Evolutionary conservation across 148 eudicot species (phyloP).

Genomic region (Vaccinium myrtillus): DNA sequence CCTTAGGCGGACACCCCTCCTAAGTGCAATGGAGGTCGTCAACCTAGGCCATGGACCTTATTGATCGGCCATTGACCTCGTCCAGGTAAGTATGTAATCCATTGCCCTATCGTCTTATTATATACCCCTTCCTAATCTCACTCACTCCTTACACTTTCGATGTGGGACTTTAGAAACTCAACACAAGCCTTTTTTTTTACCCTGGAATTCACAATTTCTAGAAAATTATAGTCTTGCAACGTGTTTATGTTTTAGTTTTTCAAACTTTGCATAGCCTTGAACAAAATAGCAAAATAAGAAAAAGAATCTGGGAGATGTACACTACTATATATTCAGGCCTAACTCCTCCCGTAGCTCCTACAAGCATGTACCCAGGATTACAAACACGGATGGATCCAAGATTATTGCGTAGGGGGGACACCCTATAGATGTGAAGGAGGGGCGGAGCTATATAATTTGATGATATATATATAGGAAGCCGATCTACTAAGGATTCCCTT

Average conservation of each 20-base stretch:
- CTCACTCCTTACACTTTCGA: neutral
- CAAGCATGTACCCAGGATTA: neutral
- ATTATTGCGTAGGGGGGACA: too few relatives aligned
- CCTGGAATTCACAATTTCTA: neutral
- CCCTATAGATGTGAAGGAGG: too few relatives aligned
- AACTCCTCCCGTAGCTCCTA: neutral
- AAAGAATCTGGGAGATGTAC: neutral
- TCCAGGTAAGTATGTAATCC: slow-evolving; percentile 62
- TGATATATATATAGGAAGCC: too few relatives aligned
- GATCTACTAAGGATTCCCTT: too few relatives aligned
- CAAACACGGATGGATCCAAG: too few relatives aligned
- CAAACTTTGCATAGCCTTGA: neutral
- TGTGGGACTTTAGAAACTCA: neutral
- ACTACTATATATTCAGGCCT: neutral
- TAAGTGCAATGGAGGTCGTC: slow-evolving; percentile 62
- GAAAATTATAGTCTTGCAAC: neutral
- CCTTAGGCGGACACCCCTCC: slow-evolving; percentile 64
- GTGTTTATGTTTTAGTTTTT: neutral
- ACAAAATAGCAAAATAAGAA: neutral
- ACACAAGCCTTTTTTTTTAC: neutral
- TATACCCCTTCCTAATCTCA: neutral
- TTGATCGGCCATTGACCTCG: slow-evolving; percentile 63
- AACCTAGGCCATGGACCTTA: slow-evolving; percentile 64
- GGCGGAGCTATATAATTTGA: too few relatives aligned
- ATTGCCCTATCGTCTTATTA: neutral